phyloP scores from a whole-genome alignment of 345 rosid genomes.

The Durio zibethinus region DNA sequence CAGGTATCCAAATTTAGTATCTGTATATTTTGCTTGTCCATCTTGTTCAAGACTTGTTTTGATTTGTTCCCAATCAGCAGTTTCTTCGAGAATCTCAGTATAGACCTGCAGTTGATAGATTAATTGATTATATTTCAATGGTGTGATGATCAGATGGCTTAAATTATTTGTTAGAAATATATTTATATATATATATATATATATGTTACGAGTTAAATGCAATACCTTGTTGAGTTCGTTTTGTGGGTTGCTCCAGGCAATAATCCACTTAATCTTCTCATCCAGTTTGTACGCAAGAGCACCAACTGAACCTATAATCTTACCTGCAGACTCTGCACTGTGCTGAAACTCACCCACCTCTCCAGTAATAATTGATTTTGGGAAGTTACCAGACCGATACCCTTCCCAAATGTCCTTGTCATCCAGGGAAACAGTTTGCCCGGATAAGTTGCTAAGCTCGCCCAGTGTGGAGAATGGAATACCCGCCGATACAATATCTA shows the following conservation, averaged over 20 bases:
- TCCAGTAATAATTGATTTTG: background rate
- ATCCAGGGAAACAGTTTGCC: background rate
- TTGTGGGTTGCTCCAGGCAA: background rate
- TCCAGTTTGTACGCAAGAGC: background rate
- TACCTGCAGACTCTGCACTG: background rate
- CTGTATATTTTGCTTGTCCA: too few species aligned
- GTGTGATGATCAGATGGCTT: too few species aligned
- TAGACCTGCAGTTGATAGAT: background rate
- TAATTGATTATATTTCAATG: too few species aligned
- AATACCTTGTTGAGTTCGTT: background rate
- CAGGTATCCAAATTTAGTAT: too few species aligned
- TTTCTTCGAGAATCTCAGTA: background rate
- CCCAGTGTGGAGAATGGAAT: background rate
- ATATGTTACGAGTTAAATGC: background rate
- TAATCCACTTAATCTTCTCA: background rate
- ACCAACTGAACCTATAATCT: background rate
- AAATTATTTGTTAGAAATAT: too few species aligned
- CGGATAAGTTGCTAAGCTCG: background rate
- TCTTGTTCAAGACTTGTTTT: background rate
- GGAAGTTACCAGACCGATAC: background rate
- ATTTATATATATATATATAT: too few species aligned
- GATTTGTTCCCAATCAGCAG: background rate
- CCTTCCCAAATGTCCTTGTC: background rate
- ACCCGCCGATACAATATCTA: background rate
- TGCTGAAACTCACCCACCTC: background rate